Evolutionary conservation across 148 eudicot species (phyloP).

Genomic region (Vaccinium myrtillus): DNA sequence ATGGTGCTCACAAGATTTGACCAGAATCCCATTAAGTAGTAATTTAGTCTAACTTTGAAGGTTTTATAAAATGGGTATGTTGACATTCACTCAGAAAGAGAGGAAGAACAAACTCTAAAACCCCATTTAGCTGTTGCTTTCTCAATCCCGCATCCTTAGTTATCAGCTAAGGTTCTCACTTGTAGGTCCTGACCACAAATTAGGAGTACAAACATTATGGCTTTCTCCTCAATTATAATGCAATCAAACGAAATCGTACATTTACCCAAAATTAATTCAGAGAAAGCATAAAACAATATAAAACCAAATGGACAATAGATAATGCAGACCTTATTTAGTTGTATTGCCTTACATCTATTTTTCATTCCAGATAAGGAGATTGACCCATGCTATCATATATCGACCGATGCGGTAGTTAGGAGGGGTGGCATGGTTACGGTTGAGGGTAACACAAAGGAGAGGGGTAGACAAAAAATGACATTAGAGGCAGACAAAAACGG

Average conservation of each 20-base stretch:
- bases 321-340: not conserved
- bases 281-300: not conserved
- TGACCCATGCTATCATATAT: not conserved
- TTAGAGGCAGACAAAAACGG: not conserved
- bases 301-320: not conserved
- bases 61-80: not conserved
- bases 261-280: not conserved
- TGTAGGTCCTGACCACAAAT: conserved; percentile 4
- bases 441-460: not conserved
- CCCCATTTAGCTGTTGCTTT: not conserved
- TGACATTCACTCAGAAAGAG: not conserved
- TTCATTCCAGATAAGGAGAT: not conserved
- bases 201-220: not conserved
- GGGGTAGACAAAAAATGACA: not conserved
- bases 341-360: conserved; percentile 3
- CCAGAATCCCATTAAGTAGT: no score
- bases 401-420: not conserved
- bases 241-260: not conserved
- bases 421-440: not conserved
- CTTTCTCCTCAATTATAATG: not conserved
- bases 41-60: not conserved
- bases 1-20: not conserved
- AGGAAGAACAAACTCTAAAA: not conserved
- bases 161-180: not conserved
- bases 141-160: not conserved